Evolutionary conservation across 805 yeast genomes (phyloP), one percentile per base, ranked within the genome.

Genomic region (Pichia eremophila): DNA sequence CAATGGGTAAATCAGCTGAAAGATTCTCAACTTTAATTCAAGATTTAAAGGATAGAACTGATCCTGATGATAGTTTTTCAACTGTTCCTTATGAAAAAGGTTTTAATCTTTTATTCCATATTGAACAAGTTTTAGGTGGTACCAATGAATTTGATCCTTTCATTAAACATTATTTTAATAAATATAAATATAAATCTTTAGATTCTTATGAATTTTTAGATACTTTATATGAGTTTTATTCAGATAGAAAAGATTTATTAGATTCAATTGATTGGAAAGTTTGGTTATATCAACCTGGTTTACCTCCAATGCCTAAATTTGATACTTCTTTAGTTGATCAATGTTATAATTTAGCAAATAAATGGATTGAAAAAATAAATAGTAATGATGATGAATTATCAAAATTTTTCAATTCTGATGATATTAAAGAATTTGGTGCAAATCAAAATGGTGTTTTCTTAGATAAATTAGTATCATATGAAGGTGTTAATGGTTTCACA

Each of bases 11-110:
- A 15, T 56, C 67, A 15, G 74, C 75, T 12, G 57, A 56, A 34
- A 67, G 79, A 61, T 82, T 75, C 68, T 70, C 84, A 32, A 72
- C 77, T 43, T 73, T 89, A 56, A 80, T 86, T 22, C 90, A 85
- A 58, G 73, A 85, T 62, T 73, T 88, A 57, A 74, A 82, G 58
- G 81, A 77, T 57, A 73, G 78, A 41, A 68, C 75, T 40, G 95
- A 87, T 61, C 96, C 96, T 7, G 96, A 89, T 65, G 95, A 88
- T 57, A 83, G 95, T 0, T 89, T 87, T 65, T 80, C 88, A 34
- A 72, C 85, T 1, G 95, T 89, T 41, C 96, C 96, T 3, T 89
- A 89, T 65, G 96, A 89, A 63, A 88, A 88, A 64, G 96, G 96
- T 8, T 84, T 82, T 57, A 86, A 83, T 55, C 73, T 89, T 58